Conservation (phyloP, 1,139 yeast species). For the Meyerozyma athensensis region DNA sequence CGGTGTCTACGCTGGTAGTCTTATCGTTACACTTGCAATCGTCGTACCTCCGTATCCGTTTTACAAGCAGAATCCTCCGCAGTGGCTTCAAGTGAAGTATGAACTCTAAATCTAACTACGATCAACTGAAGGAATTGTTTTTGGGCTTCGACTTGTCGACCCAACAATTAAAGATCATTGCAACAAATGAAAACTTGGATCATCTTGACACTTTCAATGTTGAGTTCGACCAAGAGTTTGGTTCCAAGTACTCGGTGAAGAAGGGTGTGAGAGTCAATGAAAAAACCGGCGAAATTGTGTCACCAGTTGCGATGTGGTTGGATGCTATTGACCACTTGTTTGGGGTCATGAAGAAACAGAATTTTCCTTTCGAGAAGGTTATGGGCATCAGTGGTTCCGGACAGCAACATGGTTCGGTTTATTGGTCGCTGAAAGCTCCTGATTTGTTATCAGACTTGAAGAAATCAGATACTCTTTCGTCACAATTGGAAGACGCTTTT, state of each 20-base stretch:
- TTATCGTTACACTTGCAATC: slow-evolving; percentile 30
- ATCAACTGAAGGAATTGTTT: slow-evolving; percentile 26
- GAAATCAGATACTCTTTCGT: slow-evolving; percentile 26
- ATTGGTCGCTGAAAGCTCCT: slow-evolving; percentile 56
- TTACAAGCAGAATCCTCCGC: slow-evolving; percentile 43
- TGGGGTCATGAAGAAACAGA: slow-evolving; percentile 44
- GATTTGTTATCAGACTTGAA: slow-evolving; percentile 29
- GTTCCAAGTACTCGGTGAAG: slow-evolving; percentile 49
- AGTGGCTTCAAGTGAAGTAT: slow-evolving; percentile 33
- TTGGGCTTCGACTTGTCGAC: slow-evolving; percentile 87
- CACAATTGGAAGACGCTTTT: slow-evolving; percentile 49
- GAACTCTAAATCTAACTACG: slow-evolving; percentile 14
- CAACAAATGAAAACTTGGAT: slow-evolving; percentile 50
- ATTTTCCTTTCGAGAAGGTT: slow-evolving; percentile 59
- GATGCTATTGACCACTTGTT: slow-evolving; percentile 73
- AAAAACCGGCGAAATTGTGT: slow-evolving; percentile 51
- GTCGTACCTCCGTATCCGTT: slow-evolving; percentile 55
- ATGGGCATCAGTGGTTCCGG: slow-evolving; percentile 78
- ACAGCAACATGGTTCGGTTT: slow-evolving; percentile 91
- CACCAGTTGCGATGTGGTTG: slow-evolving; percentile 90
- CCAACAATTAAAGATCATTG: slow-evolving; percentile 78
- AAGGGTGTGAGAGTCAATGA: slow-evolving; percentile 64
- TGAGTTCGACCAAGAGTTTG: slow-evolving; percentile 65
- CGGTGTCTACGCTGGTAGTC: slow-evolving; percentile 30
- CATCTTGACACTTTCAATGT: slow-evolving; percentile 58